A percentile compares a stretch with the other conserved stretches of the same genome.
These are phyloP conservation scores for Ceratobasidium sp. DNA, from an alignment of 1,284 basidiomycete genomes.

Conservation along the genomic window DNA sequence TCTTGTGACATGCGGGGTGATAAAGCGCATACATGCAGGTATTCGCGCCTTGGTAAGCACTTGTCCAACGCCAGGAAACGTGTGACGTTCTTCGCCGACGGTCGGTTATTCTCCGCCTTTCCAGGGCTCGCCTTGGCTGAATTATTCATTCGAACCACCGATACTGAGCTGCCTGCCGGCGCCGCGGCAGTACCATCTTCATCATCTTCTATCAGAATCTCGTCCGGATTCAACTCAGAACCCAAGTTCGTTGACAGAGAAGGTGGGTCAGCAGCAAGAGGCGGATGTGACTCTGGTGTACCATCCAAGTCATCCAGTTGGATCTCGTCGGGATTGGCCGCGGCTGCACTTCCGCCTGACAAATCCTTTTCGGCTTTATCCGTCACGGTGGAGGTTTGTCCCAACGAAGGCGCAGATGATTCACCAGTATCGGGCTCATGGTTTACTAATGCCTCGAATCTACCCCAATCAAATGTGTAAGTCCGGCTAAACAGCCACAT, in stretches of 20 bases:
- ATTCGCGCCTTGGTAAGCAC: conserved; percentile 79
- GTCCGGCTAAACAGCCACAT: conserved; percentile 44
- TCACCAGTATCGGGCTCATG: conserved; percentile 53
- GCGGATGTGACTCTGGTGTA: not conserved
- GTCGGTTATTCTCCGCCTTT: conserved; percentile 56
- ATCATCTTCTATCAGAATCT: conserved; percentile 66
- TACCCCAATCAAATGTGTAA: conserved; percentile 43
- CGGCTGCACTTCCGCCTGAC: conserved; percentile 10
- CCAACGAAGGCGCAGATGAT: conserved; percentile 23
- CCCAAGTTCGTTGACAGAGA: not conserved
- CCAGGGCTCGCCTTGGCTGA: conserved; percentile 59
- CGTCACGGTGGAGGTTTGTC: conserved; percentile 10
- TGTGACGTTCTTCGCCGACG: conserved; percentile 55
- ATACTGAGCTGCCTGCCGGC: conserved; percentile 42
- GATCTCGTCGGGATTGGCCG: conserved; percentile 35
- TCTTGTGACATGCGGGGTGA: not conserved
- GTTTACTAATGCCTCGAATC: conserved; percentile 69
- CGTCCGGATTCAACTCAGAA: conserved; percentile 61
- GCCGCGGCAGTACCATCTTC: conserved; percentile 48
- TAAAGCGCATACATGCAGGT: conserved; percentile 73
- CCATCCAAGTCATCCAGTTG: conserved; percentile 39
- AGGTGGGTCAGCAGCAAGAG: not conserved
- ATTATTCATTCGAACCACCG: conserved; percentile 52
- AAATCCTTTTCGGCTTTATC: not conserved
- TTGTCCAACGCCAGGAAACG: conserved; percentile 93